A percentile compares a stretch with the other conserved stretches of the same genome.
phyloP scores from a whole-genome alignment of 2,329 filamentous ascomycete genomes.

The Endothia cerciana region DNA sequence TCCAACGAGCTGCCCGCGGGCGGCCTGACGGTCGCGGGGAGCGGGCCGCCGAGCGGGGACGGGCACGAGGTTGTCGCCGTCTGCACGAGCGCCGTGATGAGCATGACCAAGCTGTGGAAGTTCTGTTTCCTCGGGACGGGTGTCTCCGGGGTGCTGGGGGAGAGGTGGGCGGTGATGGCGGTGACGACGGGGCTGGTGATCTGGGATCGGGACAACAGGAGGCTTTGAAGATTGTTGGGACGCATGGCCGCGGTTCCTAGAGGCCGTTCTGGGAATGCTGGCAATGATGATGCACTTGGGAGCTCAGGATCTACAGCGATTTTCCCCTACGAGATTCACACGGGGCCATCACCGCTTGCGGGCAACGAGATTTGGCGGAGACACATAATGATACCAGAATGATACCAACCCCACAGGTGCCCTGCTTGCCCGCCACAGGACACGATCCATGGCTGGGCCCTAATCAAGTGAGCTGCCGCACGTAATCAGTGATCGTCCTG shows the following conservation, averaged over 20 bases:
- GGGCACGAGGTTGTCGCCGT: conserved; percentile 49
- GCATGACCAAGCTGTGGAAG: conserved; percentile 40
- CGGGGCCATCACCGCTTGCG: too few species aligned
- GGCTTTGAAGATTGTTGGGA: neutral
- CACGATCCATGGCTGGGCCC: neutral
- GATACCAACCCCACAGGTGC: conserved; percentile 1
- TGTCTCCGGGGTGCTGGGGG: conserved; percentile 43
- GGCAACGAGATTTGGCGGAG: neutral
- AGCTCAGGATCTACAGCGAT: neutral
- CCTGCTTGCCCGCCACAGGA: neutral
- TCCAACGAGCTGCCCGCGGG: conserved; percentile 31
- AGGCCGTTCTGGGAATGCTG: neutral
- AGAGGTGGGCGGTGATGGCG: conserved; percentile 48
- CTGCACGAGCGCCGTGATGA: conserved; percentile 38
- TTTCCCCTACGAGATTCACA: neutral
- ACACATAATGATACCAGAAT: conserved; percentile 5
- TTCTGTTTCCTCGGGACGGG: conserved; percentile 48
- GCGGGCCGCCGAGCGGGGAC: conserved; percentile 37
- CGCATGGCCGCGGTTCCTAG: neutral
- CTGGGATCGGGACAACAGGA: conserved; percentile 39
- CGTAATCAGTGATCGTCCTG: conserved; percentile 20
- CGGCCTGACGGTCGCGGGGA: conserved; percentile 26
- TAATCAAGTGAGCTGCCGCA: conserved; percentile 14
- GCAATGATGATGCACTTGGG: neutral
- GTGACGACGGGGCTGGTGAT: conserved; percentile 43